Evolutionary conservation across 768 basidiomycete species (phyloP), one percentile per base, ranked within the genome.

Genomic region (Suillus weaverae): DNA sequence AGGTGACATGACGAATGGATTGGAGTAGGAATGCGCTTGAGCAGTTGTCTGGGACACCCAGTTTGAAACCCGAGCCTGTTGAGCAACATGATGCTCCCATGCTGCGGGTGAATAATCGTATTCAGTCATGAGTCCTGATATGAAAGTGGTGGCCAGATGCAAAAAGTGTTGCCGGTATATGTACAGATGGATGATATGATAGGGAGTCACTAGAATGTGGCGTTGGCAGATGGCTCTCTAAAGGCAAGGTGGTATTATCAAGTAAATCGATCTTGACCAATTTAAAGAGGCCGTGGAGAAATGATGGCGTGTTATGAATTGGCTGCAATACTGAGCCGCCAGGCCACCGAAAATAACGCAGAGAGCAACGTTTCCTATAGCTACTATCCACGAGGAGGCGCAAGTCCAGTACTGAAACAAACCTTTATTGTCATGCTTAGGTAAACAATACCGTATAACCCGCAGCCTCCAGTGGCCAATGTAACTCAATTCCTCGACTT

Each of bases 41-140:
- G 64, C 63, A 51, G 62, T 18, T 18, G 84, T 86, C 26, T 83
- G 70, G 68, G 78, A 65, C 18, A 85, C 82, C 86, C 86, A 87
- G 67, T 80, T 76, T 0, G 81, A 77, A 18, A 86, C 83, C 64
- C 83, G 78, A 64, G 76, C 35, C 71, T 84, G 84, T n/a, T 81
- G 84, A 33, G 75, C 78, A 61, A 82, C 36, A 70, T 82, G 77
- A 11, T 77, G 80, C 61, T 85, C 78, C 68, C 80, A 76, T 35
- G 84, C 85, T 69, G 83, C 84, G 22, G 84, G 84, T 61, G 85
- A 86, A 73, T 78, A 86, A 76, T 86, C 85, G 81, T 86, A 86
- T 72, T 86, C 85, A 35, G 85, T 86, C 85, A 86, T 86, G 48
- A 51, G 67, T 44, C 61, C 22, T 22, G 38, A 20, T 26, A 26